Evolutionary conservation across 768 basidiomycete species (phyloP), one percentile per base, ranked within the genome.

Genomic region (Termitomyces sp.): DNA sequence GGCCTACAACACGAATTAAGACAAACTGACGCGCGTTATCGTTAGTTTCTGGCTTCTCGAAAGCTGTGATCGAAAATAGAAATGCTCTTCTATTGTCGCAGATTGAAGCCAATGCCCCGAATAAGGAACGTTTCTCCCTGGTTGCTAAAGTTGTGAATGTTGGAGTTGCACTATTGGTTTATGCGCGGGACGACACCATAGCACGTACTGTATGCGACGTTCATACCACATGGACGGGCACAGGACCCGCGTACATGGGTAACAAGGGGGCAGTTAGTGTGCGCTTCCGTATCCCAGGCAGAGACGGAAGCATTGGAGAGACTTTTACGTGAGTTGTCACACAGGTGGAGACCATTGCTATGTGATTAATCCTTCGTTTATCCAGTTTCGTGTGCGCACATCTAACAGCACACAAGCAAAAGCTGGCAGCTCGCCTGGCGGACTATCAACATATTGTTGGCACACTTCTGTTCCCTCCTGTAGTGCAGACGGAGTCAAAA

Each of bases 191-290:
- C 64, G 83, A 83, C 32, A 76, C 82, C 20, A 62, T 90, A 51
- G 85, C 82, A 46, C 79, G 86, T 57, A 76, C 74, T 55, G 76
- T 89, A 22, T 73, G 76, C 59, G 82, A 91, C 64, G 83, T 91
- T 36, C 79, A 92, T 65, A 88, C 89, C 47, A 76, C 82, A 56
- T 88, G 91, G 86, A 90, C 87, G 0, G 88, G 91, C 7, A 80
- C 77, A 59, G 88, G 88, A 5, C 86, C 84, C 34, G 81, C 70
- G 16, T 86, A 82, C 63, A 91, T 97, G 91, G 93, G 91, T 6
- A 97, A 99, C 75, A 98, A 98, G 72, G 94, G 93, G 27, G 95
- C 93, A 0, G 94, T 97, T 3, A 95, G 90, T 14, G 79, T 94
- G 42, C 81, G 95, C 40, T 88, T 98, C 71, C 84, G 88, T 49